Conservation (phyloP, 176 grass and related monocot species). For the Oryza brachyantha region DNA sequence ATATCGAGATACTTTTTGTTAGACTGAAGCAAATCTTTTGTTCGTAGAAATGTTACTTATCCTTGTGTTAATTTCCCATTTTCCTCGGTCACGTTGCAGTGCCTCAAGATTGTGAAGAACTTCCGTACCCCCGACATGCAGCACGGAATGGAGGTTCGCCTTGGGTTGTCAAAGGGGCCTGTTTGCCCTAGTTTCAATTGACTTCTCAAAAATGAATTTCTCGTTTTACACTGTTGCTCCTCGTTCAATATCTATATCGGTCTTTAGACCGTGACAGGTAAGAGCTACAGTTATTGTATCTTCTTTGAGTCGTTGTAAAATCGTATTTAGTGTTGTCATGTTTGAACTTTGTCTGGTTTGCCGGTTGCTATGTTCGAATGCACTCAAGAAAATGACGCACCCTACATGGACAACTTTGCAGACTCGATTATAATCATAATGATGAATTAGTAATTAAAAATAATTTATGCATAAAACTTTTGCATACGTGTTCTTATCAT, state of each 20-base stretch:
- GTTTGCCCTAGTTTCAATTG: conserved; percentile 46
- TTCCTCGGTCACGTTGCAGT: conserved; percentile 28
- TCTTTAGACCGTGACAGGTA: conserved; percentile 5
- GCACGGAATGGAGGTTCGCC: conserved; percentile 74
- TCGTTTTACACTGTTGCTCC: neutral
- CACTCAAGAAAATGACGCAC: neutral
- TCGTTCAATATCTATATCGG: neutral
- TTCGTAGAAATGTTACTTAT: neutral
- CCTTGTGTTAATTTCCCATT: neutral
- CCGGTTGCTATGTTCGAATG: neutral
- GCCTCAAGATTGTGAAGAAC: conserved; percentile 68
- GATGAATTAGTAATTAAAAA: no score
- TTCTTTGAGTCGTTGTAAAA: neutral
- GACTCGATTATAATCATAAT: no score
- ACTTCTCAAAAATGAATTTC: neutral
- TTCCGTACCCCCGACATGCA: conserved; percentile 59
- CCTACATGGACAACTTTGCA: neutral
- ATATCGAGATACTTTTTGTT: no score
- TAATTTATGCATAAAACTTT: no score
- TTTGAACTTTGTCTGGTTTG: neutral
- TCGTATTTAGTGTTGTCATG: neutral
- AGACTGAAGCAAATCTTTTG: no score
- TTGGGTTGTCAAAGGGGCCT: conserved; percentile 65
- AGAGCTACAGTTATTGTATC: neutral
- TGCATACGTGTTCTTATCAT: no score